A percentile compares a stretch with the other conserved stretches of the same genome.
These are phyloP conservation scores for Coccomyxa sp. DNA, from an alignment of 139 green algal genomes.

Conservation along the genomic window DNA sequence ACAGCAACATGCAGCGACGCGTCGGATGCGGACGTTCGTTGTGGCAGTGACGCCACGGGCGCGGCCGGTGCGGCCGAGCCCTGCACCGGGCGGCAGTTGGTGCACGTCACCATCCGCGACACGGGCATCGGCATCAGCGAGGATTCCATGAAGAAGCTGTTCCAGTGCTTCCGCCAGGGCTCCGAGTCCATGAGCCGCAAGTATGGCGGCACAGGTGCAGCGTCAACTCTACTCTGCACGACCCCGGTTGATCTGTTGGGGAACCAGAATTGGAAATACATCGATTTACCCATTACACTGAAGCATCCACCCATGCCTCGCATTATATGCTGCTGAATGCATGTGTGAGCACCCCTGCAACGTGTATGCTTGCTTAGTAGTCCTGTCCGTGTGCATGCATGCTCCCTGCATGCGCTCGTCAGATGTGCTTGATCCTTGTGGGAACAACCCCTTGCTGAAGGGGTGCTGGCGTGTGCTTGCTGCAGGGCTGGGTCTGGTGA, in stretches of 20 bases:
- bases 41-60: background rate
- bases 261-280: too few relatives aligned
- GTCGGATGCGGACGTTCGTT: background rate
- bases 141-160: slow-evolving; percentile 56
- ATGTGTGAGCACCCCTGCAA: too few relatives aligned
- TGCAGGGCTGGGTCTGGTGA: slow-evolving; percentile 76
- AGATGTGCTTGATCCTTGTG: too few relatives aligned
- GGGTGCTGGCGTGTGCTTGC: background rate
- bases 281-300: too few relatives aligned
- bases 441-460: too few relatives aligned
- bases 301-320: too few relatives aligned
- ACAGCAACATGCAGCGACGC: slow-evolving; percentile 44
- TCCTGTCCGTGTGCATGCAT: too few relatives aligned
- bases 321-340: too few relatives aligned
- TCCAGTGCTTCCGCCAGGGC: slow-evolving; percentile 75
- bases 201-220: slow-evolving; percentile 61
- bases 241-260: too few relatives aligned
- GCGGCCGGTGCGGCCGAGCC: background rate
- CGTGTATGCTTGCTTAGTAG: too few relatives aligned
- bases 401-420: too few relatives aligned
- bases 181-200: slow-evolving; percentile 48
- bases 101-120: slow-evolving; percentile 71
- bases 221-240: too few relatives aligned
- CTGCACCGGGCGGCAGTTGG: background rate
- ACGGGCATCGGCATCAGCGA: slow-evolving; percentile 73